phyloP scores from a whole-genome alignment of 179 eudicot species.

The Vitellaria paradoxa region DNA sequence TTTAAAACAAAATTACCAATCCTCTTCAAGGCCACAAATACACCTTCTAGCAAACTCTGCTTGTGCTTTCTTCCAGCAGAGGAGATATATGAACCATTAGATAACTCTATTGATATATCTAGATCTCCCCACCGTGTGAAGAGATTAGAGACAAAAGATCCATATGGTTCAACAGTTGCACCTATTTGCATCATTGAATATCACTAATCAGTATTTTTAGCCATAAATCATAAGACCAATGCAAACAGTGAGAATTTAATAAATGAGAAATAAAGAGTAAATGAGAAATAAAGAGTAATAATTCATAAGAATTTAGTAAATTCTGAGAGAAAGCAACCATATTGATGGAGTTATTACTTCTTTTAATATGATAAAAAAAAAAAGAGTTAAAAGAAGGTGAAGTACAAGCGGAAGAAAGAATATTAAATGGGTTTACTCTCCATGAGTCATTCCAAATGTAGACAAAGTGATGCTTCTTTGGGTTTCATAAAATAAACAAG shows the following conservation, averaged over 20 bases:
- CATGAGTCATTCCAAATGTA: not conserved
- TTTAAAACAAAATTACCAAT: conserved; percentile 47
- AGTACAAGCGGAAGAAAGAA: conserved; percentile 1
- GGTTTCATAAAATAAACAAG: not conserved
- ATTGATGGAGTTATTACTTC: not conserved
- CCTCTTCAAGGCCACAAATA: conserved; percentile 54
- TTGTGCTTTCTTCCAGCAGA: conserved; percentile 71
- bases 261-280: not conserved
- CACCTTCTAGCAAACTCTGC: conserved; percentile 60
- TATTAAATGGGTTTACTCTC: not conserved
- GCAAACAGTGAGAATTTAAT: not conserved
- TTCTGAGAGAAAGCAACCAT: not conserved
- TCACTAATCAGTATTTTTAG: not conserved
- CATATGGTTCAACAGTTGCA: conserved; percentile 97
- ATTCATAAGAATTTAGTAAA: not conserved
- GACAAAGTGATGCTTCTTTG: not conserved
- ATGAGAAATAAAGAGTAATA: not conserved
- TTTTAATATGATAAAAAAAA: not conserved
- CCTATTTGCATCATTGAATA: conserved; percentile 42
- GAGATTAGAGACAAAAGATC: conserved; percentile 92
- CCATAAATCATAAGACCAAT: not conserved
- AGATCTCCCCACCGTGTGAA: conserved; percentile 89
- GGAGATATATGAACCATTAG: conserved; percentile 60
- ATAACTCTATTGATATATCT: conserved; percentile 84
- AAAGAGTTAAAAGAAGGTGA: too few species aligned